phyloP scores from a whole-genome alignment of 371 early-diverging fungal species.

The Mucor racemosus region DNA sequence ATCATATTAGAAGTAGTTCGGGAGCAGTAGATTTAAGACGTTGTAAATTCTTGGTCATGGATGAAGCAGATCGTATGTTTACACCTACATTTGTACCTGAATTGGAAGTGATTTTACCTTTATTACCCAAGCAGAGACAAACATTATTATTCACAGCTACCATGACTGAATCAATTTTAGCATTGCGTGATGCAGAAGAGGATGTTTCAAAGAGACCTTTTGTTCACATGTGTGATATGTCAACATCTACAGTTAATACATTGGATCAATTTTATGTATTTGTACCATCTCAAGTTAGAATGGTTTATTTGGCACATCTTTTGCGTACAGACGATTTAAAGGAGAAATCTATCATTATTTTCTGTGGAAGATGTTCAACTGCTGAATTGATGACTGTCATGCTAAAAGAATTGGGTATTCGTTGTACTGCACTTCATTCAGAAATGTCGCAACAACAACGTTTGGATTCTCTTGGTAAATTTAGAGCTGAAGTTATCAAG shows the following conservation, averaged over 20 bases:
- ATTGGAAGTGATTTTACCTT: slow-evolving; percentile 77
- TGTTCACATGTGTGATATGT: slow-evolving; percentile 78
- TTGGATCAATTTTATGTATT: slow-evolving; percentile 93
- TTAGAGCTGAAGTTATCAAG: slow-evolving; percentile 83
- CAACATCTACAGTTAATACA: slow-evolving; percentile 82
- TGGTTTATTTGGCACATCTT: slow-evolving; percentile 85
- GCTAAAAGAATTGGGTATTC: slow-evolving; percentile 87
- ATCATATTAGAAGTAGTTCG: slow-evolving; percentile 84
- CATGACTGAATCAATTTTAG: slow-evolving; percentile 86
- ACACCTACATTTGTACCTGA: slow-evolving; percentile 85
- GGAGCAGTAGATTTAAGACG: slow-evolving; percentile 67
- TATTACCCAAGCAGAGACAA: slow-evolving; percentile 83
- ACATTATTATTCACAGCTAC: slow-evolving; percentile 97
- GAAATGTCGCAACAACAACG: slow-evolving; percentile 94
- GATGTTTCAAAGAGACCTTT: slow-evolving; percentile 69
- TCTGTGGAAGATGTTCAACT: slow-evolving; percentile 83
- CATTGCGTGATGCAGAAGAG: slow-evolving; percentile 52
- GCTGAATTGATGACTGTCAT: slow-evolving; percentile 84
- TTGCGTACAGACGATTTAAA: slow-evolving; percentile 71
- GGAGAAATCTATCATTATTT: slow-evolving; percentile 89
- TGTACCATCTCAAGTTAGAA: slow-evolving; percentile 92
- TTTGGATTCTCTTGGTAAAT: slow-evolving; percentile 88
- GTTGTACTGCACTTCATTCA: slow-evolving; percentile 91
- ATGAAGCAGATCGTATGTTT: slow-evolving; percentile 98
- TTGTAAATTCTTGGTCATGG: slow-evolving; percentile 82